Evolutionary conservation across 768 basidiomycete species (phyloP), one percentile per base, ranked within the genome.

Genomic region (Mycena alexandri): DNA sequence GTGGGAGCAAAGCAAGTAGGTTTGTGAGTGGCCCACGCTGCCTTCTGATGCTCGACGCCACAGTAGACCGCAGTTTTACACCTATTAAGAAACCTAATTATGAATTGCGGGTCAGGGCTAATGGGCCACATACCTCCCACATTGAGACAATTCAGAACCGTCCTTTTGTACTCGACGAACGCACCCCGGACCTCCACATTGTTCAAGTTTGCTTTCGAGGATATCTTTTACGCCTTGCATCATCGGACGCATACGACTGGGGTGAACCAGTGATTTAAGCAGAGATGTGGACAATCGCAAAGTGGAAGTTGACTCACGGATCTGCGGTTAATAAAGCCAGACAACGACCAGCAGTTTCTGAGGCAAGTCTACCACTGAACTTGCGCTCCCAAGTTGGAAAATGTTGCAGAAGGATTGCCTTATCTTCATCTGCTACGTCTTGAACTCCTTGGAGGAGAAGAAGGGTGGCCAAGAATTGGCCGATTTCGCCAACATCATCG

Each of bases 61-160:
- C 52, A 22, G 71, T 84, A 84, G 22, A 82, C 79, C 10, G 78
- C 79, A 4, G 78, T 75, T 67, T 82, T 84, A 70, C 83, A 84
- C 67, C 83, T 84, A 17, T 21, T 62, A 38, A 12, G 29, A 25
- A 42, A 51, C 42, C 34, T 29, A 42, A 52, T n/a, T n/a, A 58
- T n/a, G 60, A 5, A 17, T 4, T n/a, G 14, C 8, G 11, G 10
- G 4, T 5, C 34, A 21, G 19, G 44, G 41, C 29, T n/a, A 46
- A 43, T 29, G 29, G 14, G 22, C 11, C 5, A 74, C 74, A 71
- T 74, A 76, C 82, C 79, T 79, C 14, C 80, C 73, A 50, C 83
- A 85, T 44, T 80, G 79, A 66, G 80, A 68, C 48, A 84, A 68
- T 21, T 75, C 72, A 5, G 71, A 71, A 17, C 77, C 77, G 71